Percentiles rank a stretch among this genome's conserved stretches.
Evolutionary conservation across 305 asterid species (phyloP).

Genomic region (Nicotiana rustica): DNA sequence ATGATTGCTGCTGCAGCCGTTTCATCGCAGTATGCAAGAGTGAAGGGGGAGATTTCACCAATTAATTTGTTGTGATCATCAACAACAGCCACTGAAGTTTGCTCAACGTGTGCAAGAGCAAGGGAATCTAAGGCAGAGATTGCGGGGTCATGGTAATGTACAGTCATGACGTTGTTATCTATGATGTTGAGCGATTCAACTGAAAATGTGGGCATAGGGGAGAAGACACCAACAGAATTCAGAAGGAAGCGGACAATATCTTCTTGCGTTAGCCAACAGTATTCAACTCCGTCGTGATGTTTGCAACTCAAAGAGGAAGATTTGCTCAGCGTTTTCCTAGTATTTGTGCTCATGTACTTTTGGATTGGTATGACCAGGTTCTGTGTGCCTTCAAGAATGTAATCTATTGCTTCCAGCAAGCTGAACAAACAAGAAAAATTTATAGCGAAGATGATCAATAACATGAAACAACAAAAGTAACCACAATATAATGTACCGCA

Average conservation of each 20-base stretch:
- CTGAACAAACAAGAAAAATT: slow-evolving; percentile 44
- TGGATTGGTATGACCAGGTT: slow-evolving; percentile 78
- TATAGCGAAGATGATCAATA: neutral
- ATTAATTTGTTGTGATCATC: slow-evolving; percentile 59
- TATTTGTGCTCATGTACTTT: slow-evolving; percentile 43
- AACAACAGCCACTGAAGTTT: slow-evolving; percentile 71
- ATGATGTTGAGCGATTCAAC: slow-evolving; percentile 64
- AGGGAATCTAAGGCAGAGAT: slow-evolving; percentile 57
- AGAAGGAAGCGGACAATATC: slow-evolving; percentile 74
- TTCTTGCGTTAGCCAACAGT: slow-evolving; percentile 81
- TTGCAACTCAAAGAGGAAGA: slow-evolving; percentile 34
- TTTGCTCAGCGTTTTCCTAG: slow-evolving; percentile 56
- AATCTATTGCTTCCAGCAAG: slow-evolving; percentile 75
- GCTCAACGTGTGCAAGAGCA: slow-evolving; percentile 53
- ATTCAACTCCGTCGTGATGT: slow-evolving; percentile 43
- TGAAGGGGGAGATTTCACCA: slow-evolving; percentile 77
- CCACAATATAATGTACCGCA: neutral
- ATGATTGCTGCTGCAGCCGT: slow-evolving; percentile 70
- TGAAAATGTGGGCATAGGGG: slow-evolving; percentile 58
- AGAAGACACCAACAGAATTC: slow-evolving; percentile 73
- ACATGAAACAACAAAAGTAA: slow-evolving; percentile 14
- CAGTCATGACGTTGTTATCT: slow-evolving; percentile 57
- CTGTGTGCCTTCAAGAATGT: slow-evolving; percentile 78
- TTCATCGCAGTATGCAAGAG: slow-evolving; percentile 75
- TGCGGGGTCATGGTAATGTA: slow-evolving; percentile 60